phyloP scores from a whole-genome alignment of 2,329 filamentous ascomycete species.

The Epichloe baconii region DNA sequence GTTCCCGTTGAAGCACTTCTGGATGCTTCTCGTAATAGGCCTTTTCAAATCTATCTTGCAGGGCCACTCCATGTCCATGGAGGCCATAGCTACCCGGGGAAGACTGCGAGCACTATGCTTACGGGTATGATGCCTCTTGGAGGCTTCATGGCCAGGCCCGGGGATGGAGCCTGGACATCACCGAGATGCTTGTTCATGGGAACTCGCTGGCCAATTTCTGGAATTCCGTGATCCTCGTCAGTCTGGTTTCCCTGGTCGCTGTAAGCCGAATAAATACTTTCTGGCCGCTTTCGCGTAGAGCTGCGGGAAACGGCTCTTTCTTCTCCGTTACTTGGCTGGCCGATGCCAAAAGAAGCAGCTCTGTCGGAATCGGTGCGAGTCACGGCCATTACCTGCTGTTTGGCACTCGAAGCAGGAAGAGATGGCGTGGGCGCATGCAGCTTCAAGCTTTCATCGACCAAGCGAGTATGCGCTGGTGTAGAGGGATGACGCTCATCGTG shows the following conservation, averaged over 20 bases:
- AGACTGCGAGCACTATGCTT: conserved; percentile 58
- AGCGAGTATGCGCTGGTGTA: conserved; percentile 61
- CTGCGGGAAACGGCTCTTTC: conserved; percentile 28
- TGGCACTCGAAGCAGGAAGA: conserved; percentile 66
- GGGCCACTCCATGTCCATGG: conserved; percentile 68
- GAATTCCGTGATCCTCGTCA: conserved; percentile 77
- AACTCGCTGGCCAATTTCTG: conserved; percentile 82
- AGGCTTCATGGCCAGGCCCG: conserved; percentile 35
- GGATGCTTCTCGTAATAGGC: conserved; percentile 91
- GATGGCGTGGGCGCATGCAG: conserved; percentile 84
- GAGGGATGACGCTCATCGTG: conserved; percentile 21
- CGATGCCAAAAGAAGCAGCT: conserved; percentile 75
- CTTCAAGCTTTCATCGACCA: conserved; percentile 67
- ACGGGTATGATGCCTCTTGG: conserved; percentile 48
- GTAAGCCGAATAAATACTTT: conserved; percentile 42
- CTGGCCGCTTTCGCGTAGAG: conserved; percentile 51
- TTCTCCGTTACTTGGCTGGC: conserved; percentile 49
- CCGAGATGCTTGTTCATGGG: conserved; percentile 89
- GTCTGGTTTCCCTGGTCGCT: conserved; percentile 34
- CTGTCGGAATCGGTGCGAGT: conserved; percentile 85
- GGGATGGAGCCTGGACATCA: conserved; percentile 90
- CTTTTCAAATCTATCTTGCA: conserved; percentile 73
- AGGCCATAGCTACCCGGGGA: conserved; percentile 88
- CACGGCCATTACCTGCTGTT: conserved; percentile 68
- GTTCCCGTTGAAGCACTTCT: conserved; percentile 64